These are phyloP conservation scores for Colletotrichum zoysiae DNA, from an alignment of 2,329 filamentous ascomycete genomes.

Conservation along the genomic window DNA sequence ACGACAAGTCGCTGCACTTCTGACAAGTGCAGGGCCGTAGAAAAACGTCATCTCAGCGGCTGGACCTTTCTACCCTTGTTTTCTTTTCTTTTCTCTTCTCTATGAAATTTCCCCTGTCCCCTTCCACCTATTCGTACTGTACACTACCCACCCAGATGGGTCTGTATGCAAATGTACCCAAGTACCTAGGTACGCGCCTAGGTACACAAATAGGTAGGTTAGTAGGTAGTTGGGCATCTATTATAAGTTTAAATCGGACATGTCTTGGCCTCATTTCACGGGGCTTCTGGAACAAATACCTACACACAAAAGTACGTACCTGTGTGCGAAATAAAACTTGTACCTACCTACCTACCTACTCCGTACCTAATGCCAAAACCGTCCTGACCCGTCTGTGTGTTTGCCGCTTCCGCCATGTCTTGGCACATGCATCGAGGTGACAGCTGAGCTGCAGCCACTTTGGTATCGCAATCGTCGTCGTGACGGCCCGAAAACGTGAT, in stretches of 20 bases:
- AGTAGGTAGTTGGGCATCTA: not conserved
- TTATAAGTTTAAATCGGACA: not conserved
- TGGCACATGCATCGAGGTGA: slow-evolving; percentile 3
- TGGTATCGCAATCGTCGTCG: not conserved
- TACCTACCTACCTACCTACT: no score
- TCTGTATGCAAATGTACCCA: no score
- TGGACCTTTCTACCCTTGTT: not conserved
- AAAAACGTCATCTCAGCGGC: slow-evolving; percentile 24
- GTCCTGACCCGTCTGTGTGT: not conserved
- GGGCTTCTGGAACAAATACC: slow-evolving; percentile 18
- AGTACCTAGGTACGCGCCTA: no score
- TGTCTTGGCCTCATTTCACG: not conserved
- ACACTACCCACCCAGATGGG: no score
- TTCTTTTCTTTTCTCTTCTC: not conserved
- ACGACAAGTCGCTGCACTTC: not conserved
- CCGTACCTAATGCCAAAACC: not conserved
- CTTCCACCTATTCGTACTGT: no score
- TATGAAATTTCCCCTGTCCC: not conserved
- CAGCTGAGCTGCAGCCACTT: not conserved
- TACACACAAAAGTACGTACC: not conserved
- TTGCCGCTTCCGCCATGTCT: slow-evolving; percentile 15
- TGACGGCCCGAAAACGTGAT: not conserved
- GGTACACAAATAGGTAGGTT: no score
- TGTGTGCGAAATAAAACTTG: not conserved
- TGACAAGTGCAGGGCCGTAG: not conserved